Percentiles rank a stretch among this genome's conserved stretches.
phyloP scores from a whole-genome alignment of 73 alveolate genomes.

The Paramecium octaurelia region DNA sequence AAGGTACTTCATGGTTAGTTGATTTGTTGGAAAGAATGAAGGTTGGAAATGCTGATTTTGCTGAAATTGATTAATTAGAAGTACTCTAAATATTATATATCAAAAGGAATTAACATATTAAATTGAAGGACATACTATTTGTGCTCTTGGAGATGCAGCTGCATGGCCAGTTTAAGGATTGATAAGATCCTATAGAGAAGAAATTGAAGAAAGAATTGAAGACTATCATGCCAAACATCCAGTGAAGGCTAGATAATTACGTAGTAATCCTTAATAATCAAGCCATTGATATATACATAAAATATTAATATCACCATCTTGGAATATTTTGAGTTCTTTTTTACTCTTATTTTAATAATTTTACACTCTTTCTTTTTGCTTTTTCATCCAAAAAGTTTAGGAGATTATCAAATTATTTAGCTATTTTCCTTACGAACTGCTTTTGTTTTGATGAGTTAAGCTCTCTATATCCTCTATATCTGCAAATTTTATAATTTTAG shows the following conservation, averaged over 20 bases:
- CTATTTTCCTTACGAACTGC: neutral
- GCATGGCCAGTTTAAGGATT: constrained; percentile 95
- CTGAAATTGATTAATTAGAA: constrained; percentile 87
- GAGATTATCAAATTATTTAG: too few species aligned
- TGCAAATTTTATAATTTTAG: too few species aligned
- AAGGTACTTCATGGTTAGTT: constrained; percentile 91
- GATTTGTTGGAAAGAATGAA: constrained; percentile 82
- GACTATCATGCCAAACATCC: constrained; percentile 85
- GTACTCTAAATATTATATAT: neutral
- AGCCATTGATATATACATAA: neutral
- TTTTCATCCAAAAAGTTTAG: neutral
- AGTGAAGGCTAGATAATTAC: constrained; percentile 47
- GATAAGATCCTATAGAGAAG: constrained; percentile 79
- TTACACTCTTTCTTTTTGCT: neutral
- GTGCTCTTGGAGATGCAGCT: constrained; percentile 96
- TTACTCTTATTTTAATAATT: neutral
- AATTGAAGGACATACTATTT: constrained; percentile 91
- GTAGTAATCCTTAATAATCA: neutral
- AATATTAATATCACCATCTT: constrained; percentile 39
- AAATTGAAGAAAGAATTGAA: constrained; percentile 89
- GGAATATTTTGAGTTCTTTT: neutral
- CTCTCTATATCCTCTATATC: too few species aligned
- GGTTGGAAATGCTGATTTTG: constrained; percentile 90
- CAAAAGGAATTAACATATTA: constrained; percentile 74
- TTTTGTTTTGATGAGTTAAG: neutral